Evolutionary conservation across 2,329 filamentous ascomycete species (phyloP), one percentile per base, ranked within the genome.

Genomic region (Cladosporium sphaerospermum): DNA sequence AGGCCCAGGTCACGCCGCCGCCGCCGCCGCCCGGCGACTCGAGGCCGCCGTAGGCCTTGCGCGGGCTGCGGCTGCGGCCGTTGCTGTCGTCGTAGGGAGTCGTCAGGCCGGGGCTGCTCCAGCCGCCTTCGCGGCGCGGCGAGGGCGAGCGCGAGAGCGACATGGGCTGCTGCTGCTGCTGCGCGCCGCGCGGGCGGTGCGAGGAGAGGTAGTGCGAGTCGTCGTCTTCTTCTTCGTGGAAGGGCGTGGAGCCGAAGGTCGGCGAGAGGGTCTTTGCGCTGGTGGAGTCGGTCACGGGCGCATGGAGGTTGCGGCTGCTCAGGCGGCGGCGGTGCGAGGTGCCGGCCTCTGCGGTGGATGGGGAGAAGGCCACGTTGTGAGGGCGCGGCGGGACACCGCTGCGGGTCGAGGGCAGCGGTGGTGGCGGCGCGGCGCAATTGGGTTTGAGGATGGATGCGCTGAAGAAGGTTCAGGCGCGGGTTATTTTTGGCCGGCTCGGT

Each of bases 81-180:
- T 72, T 71, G 62, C 55, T 44, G 43, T 68, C 56, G 39, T 65
- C 61, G 54, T 72, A 75, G 59, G 82, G 83, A 56, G 86, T 83
- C 65, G 82, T 86, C 63, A 95, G 78, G 55, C 88, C 66, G 89
- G 78, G 59, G 85, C 88, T 53, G 87, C 89, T 72, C 91, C 92
- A 96, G 62, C 90, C 90, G 67, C 89, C 89, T 64, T 87, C 86
- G 57, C 84, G 86, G 58, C 83, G 80, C 57, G 91, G 92, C 53
- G 89, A 96, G 47, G 91, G 89, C 67, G 89, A 95, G 72, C 89
- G 84, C 61, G 90, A 93, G 58, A 92, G 75, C 61, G 88, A 88
- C 91, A 96, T 96, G 55, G 58, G 59, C 31, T 51, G 48, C 19
- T 31, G 36, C 40, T 16, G 28, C 13, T 13, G 10, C 13, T 13